Evolutionary conservation across 139 green algal species (phyloP), one percentile per base, ranked within the genome.

Genomic region (Pleodorina starrii): DNA sequence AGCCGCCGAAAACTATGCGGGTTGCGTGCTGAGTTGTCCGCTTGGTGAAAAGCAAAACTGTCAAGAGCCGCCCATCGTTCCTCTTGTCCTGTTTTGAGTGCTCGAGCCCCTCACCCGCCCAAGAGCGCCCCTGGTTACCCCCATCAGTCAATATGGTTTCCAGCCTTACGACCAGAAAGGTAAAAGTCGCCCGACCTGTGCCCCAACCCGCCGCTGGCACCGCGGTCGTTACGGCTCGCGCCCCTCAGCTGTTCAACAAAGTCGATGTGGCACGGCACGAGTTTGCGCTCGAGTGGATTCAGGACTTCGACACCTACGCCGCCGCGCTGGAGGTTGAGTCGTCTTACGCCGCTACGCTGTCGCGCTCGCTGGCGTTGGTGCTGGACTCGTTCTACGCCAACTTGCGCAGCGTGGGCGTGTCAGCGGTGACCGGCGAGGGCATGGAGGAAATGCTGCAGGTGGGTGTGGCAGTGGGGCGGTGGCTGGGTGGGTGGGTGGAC

Each of bases 331-430:
- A 99, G 79, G 79, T 57, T 12, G 83, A 88, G 66, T 80, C 89
- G 23, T 93, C 85, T 35, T 99, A 98, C 63, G 96, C 97, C 0
- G 92, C 96, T 60, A 97, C 93, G 16, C 93, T 99, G 10, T 89
- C 69, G 2, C 87, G 91, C 38, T 90, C 54, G 14, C 54, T 90
- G 85, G 85, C 91, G 7, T 92, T 99, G 73, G 98, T 99, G 69
- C 91, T 99, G 59, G 97, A 99, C 36, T 94, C 98, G 91, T 99
- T 99, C 85, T 99, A 99, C 87, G 66, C 88, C 21, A 96, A 96
- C 88, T 88, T 99, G 89, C 77, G 84, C 6, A 82, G 54, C 29
- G 98, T 98, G 40, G 97, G 97, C 0, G 97, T 99, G 74, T 98
- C 94, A 1, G 96, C 97, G 10, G 51, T 99, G 6, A 99, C 97